These are phyloP conservation scores for Backusella circina DNA, from an alignment of 192 early-diverging fungal species.

Conservation along the genomic window DNA sequence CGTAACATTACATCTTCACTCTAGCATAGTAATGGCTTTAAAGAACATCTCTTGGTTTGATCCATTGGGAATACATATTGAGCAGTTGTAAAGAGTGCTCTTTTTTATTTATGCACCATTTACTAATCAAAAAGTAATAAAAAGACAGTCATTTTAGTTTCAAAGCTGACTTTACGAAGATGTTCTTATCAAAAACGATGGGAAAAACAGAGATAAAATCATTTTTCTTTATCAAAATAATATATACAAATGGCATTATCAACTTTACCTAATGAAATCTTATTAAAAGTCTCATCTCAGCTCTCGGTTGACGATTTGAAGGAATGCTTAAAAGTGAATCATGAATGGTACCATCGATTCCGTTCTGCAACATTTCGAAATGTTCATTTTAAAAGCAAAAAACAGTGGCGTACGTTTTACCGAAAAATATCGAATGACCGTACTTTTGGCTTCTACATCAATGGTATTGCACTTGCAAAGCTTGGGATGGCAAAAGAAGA, in stretches of 20 bases:
- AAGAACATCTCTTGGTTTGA: not conserved
- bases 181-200: not conserved
- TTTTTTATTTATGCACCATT: not conserved
- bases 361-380: not conserved
- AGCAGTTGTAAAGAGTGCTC: not conserved
- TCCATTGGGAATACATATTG: not conserved
- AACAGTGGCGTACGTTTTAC: not conserved
- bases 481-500: constrained; percentile 1
- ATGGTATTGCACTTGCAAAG: not conserved
- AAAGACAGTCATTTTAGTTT: not conserved
- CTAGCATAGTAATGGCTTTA: not conserved
- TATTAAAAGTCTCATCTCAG: not conserved
- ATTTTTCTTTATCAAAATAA: not conserved
- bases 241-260: not conserved
- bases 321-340: not conserved
- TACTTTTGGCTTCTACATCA: not conserved
- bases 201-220: not conserved
- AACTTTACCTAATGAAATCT: constrained; percentile 4
- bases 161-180: constrained; percentile 2
- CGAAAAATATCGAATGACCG: not conserved
- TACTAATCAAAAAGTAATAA: not conserved
- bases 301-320: not conserved
- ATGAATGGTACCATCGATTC: not conserved
- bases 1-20: not conserved
- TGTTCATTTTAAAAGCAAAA: not conserved